A percentile compares a stretch with the other conserved stretches of the same genome.
These are phyloP conservation scores for Plantago major DNA, from an alignment of 257 asterid species.

Conservation along the genomic window DNA sequence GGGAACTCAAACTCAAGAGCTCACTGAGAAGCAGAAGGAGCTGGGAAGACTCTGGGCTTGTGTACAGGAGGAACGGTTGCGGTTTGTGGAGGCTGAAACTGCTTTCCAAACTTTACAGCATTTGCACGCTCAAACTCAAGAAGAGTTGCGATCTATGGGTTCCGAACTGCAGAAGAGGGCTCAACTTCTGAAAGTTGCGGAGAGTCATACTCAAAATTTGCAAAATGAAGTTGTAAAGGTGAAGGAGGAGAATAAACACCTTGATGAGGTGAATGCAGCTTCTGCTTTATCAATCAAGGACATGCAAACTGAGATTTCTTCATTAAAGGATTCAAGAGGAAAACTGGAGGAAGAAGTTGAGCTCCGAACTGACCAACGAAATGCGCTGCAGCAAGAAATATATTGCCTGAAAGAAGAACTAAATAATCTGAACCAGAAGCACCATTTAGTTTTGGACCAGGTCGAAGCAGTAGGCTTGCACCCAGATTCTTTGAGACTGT, in stretches of 20 bases:
- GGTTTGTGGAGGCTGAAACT: constrained; percentile 92
- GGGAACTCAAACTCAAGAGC: constrained; percentile 76
- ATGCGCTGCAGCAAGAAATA: constrained; percentile 94
- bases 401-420: constrained; percentile 89
- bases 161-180: constrained; percentile 73
- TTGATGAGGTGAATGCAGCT: constrained; percentile 53
- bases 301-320: constrained; percentile 63
- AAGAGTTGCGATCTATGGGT: constrained; percentile 66
- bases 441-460: no score
- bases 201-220: constrained; percentile 56
- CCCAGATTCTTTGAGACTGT: no score
- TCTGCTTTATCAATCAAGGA: constrained; percentile 56
- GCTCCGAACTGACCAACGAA: constrained; percentile 79
- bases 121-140: constrained; percentile 85
- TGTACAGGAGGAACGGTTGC: constrained; percentile 84
- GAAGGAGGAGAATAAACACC: constrained; percentile 67
- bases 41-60: constrained; percentile 79
- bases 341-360: constrained; percentile 85
- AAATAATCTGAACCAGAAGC: constrained; percentile 32
- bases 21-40: constrained; percentile 86
- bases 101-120: constrained; percentile 94
- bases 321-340: constrained; percentile 56
- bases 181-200: constrained; percentile 42
- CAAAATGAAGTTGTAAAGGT: constrained; percentile 61
- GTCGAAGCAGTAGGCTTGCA: no score